Evolutionary conservation across 805 yeast genomes (phyloP).

Genomic region (Ogataea methanolica): DNA sequence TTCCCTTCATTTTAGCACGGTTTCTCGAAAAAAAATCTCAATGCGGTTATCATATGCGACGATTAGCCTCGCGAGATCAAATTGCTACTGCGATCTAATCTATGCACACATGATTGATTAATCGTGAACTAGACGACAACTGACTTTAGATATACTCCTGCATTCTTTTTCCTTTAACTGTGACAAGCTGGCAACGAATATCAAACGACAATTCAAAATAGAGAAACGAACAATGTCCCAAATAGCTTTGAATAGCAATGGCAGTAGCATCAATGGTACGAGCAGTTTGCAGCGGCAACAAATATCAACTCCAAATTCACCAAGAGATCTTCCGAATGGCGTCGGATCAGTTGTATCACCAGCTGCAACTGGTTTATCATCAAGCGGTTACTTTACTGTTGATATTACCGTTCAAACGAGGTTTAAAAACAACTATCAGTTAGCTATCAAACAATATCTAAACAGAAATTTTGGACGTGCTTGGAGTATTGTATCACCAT

Average conservation of each 20-base stretch:
- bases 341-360: not conserved
- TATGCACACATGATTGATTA: too few relatives aligned
- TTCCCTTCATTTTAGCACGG: too few relatives aligned
- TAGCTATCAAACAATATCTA: constrained; percentile 38
- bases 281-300: not conserved
- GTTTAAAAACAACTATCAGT: constrained; percentile 28
- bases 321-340: not conserved
- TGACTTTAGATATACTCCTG: too few relatives aligned
- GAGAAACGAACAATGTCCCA: constrained; percentile 5
- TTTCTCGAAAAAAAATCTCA: too few relatives aligned
- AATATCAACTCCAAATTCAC: constrained; percentile 2
- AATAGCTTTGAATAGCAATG: constrained; percentile 11
- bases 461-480: constrained; percentile 29
- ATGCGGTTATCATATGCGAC: too few relatives aligned
- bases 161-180: too few relatives aligned
- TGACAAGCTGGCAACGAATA: too few relatives aligned
- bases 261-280: not conserved
- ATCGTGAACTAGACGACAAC: too few relatives aligned
- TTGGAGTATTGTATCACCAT: constrained; percentile 21
- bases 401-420: constrained; percentile 12
- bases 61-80: too few relatives aligned
- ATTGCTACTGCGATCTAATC: too few relatives aligned
- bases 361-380: not conserved
- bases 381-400: constrained; percentile 5
- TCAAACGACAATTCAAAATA: too few relatives aligned